Conservation (phyloP, 148 eudicot species). For the Rhododendron kiyosumense region DNA sequence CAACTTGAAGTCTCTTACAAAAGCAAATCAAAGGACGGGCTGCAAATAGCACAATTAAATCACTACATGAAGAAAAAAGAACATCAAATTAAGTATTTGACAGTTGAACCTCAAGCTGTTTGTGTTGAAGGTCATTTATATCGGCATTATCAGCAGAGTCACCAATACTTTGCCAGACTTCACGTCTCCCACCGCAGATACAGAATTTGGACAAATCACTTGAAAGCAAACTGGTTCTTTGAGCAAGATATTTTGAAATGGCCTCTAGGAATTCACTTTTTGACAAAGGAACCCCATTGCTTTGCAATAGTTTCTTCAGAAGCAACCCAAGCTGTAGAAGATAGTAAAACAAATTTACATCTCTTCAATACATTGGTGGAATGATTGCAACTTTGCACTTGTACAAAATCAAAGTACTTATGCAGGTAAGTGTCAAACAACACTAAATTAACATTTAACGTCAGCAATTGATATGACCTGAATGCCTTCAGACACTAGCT, state of each 20-base stretch:
- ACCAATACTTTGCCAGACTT: constrained; percentile 14
- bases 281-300: constrained; percentile 36
- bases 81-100: neutral
- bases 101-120: constrained; percentile 56
- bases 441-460: neutral
- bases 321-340: constrained; percentile 63
- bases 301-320: constrained; percentile 55
- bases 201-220: constrained; percentile 53
- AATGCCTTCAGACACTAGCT: constrained; percentile 66
- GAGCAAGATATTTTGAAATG: constrained; percentile 57
- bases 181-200: constrained; percentile 64
- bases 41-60: neutral
- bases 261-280: constrained; percentile 62
- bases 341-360: neutral
- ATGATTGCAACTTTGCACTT: neutral
- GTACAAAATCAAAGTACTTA: neutral
- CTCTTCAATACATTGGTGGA: neutral
- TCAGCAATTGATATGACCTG: constrained; percentile 44
- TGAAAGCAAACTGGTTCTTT: constrained; percentile 39
- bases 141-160: constrained; percentile 25
- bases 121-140: constrained; percentile 51
- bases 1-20: neutral
- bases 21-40: neutral
- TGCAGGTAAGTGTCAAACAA: neutral
- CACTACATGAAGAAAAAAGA: neutral